A percentile compares a stretch with the other conserved stretches of the same genome.
These are phyloP conservation scores for Boletus fagicola DNA, from an alignment of 768 basidiomycete genomes.

Conservation along the genomic window DNA sequence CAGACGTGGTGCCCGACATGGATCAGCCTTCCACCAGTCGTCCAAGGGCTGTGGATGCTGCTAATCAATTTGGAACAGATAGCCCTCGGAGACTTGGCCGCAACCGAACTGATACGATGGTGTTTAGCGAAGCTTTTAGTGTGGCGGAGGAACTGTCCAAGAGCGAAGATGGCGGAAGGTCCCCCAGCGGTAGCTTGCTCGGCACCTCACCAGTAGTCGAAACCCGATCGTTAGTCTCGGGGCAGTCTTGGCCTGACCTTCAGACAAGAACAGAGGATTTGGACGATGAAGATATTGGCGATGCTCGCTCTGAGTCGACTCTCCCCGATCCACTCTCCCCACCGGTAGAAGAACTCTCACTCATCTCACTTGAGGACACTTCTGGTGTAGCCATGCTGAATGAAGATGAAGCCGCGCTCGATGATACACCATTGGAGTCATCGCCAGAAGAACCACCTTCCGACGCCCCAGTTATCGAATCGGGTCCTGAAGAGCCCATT, in stretches of 20 bases:
- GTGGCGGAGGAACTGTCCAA: slow-evolving; percentile 40
- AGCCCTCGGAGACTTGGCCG: slow-evolving; percentile 51
- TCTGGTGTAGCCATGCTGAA: not conserved
- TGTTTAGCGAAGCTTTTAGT: slow-evolving; percentile 48
- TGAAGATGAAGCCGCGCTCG: not conserved
- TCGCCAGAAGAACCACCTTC: not conserved
- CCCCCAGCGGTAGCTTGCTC: slow-evolving; percentile 6
- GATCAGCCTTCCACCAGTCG: slow-evolving; percentile 10
- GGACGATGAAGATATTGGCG: slow-evolving; percentile 26
- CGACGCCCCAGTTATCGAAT: slow-evolving; percentile 10
- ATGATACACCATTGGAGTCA: slow-evolving; percentile 4
- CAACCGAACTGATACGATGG: slow-evolving; percentile 72
- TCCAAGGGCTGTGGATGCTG: slow-evolving; percentile 22
- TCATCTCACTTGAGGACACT: slow-evolving; percentile 27
- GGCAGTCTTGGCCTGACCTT: slow-evolving; percentile 13
- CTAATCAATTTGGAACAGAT: slow-evolving; percentile 24
- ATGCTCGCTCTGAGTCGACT: slow-evolving; percentile 22
- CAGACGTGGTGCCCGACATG: slow-evolving; percentile 5
- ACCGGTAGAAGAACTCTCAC: slow-evolving; percentile 26
- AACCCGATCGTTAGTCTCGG: slow-evolving; percentile 4
- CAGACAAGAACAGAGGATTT: slow-evolving; percentile 17
- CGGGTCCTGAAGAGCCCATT: slow-evolving; percentile 7
- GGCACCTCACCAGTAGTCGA: slow-evolving; percentile 13
- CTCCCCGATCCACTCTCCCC: slow-evolving; percentile 25
- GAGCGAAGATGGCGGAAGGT: slow-evolving; percentile 7